These are phyloP conservation scores for Colletotrichum aenigma DNA, from an alignment of 2,329 filamentous ascomycete genomes.

Conservation along the genomic window DNA sequence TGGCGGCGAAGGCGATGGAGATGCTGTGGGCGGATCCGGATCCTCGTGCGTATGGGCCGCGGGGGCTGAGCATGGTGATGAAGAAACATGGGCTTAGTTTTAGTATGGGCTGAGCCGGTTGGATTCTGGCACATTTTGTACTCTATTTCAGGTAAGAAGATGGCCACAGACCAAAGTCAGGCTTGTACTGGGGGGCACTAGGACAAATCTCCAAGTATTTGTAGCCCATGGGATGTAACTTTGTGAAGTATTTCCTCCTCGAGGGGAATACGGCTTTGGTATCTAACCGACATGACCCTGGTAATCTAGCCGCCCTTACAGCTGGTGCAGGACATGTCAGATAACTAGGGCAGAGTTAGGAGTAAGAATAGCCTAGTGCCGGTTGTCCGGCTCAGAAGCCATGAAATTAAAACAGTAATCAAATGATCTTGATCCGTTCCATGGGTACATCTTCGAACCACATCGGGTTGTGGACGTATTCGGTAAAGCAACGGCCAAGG, in stretches of 20 bases:
- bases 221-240: no score
- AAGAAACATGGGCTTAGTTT: background rate
- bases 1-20: background rate
- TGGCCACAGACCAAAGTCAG: rapidly evolving
- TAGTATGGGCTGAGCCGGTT: background rate
- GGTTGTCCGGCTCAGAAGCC: no score
- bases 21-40: background rate
- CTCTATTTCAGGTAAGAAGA: rapidly evolving
- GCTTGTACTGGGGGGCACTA: no score
- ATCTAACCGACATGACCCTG: no score
- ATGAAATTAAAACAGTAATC: no score
- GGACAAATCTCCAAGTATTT: no score
- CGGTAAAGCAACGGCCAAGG: background rate
- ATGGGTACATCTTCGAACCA: background rate
- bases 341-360: no score
- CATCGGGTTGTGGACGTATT: background rate
- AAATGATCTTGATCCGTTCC: background rate
- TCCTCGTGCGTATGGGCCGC: background rate
- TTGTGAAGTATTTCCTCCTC: no score
- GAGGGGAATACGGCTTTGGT: no score
- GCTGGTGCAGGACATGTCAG: no score
- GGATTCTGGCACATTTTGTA: rapidly evolving
- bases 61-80: background rate
- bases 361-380: no score
- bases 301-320: no score